phyloP scores from a whole-genome alignment of 257 asterid species.

The Nicotiana paniculata region DNA sequence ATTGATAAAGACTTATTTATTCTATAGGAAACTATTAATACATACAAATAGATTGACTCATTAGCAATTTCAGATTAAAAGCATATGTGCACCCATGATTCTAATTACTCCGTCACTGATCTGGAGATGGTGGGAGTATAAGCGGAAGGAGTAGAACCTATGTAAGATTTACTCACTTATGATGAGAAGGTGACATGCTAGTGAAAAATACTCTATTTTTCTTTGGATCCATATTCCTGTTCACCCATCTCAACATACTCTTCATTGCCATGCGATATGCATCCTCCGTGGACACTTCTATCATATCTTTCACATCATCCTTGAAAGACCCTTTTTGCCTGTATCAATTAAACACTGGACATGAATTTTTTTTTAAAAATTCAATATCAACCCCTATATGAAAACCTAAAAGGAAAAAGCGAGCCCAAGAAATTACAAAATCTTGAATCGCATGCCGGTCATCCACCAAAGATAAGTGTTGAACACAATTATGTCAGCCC shows the following conservation, averaged over 20 bases:
- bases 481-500: conserved; percentile 65
- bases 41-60: no score
- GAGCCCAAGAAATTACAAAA: conserved; percentile 28
- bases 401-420: neutral
- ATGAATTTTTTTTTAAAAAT: neutral
- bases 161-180: conserved; percentile 31
- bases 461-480: conserved; percentile 86
- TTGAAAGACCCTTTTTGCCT: conserved; percentile 39
- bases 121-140: neutral
- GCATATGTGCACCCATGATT: no score
- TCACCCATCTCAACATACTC: conserved; percentile 58
- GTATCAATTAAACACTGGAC: neutral
- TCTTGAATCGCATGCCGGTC: conserved; percentile 34
- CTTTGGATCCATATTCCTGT: conserved; percentile 43
- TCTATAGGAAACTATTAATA: no score
- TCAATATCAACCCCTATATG: neutral
- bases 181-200: conserved; percentile 66
- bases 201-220: conserved; percentile 57
- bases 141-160: neutral
- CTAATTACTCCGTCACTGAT: no score
- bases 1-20: no score
- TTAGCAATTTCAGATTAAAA: no score
- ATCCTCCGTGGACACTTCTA: conserved; percentile 38
- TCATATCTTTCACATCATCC: conserved; percentile 44
- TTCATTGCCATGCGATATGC: conserved; percentile 65